Evolutionary conservation across 1,284 basidiomycete species (phyloP), one percentile per base, ranked within the genome.

Genomic region (Pseudozyma sp.): DNA sequence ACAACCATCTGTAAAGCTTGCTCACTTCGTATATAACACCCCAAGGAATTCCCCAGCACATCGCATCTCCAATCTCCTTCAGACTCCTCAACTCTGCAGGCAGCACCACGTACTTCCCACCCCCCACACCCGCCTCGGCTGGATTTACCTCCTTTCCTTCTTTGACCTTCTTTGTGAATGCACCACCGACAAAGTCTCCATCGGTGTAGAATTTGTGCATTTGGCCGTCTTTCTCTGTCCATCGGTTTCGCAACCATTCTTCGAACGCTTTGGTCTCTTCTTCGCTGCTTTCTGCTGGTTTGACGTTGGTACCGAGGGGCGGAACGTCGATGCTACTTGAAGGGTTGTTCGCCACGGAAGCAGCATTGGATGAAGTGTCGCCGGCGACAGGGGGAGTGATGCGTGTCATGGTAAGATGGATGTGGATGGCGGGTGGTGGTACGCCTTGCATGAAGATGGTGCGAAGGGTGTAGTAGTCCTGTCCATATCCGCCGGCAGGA

Each of bases 361-460:
- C 5, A 0, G 66, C 34, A 38, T 75, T 75, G 18, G 51, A 45
- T 0, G 52, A 65, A 0, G 60, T 64, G 19, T 70, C 69, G 10
- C 53, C 51, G 2, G 38, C 21, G 2, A 62, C 54, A 12, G 73
- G 43, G 0, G 39, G 10, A 0, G 73, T 76, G 42, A 76, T 50
- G 2, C 62, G 45, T 1, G 69, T 72, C 52, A 81, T 54, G 12
- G 65, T 71, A 36, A 75, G 52, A 45, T 81, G 95, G 77, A 98
- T 88, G 84, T 96, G 92, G 18, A 98, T 89, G 1, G 88, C 87
- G 0, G 95, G 96, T 1, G 96, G 95, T 0, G 95, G 89, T 3
- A 94, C 87, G 14, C 92, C 89, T 72, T 91, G 89, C 76, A 92
- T 89, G 86, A 97, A 97, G 67, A 97, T 92, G 3, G 93, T 94